phyloP scores from a whole-genome alignment of 2,329 filamentous ascomycete genomes.

The Xylaria multiplex region DNA sequence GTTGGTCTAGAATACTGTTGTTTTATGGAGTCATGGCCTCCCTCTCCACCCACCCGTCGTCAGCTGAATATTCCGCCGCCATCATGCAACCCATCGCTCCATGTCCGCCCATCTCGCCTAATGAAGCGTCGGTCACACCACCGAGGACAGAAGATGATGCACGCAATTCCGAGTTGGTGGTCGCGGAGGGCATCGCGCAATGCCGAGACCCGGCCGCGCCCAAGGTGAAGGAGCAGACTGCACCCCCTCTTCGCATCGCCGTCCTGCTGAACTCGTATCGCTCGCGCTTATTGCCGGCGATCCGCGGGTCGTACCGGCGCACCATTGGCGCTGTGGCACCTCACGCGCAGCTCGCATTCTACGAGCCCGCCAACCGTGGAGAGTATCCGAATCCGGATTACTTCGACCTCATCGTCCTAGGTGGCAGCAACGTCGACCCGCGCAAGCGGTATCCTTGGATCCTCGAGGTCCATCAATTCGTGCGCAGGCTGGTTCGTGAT shows the following conservation, averaged over 20 bases:
- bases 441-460: constrained; percentile 55
- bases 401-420: constrained; percentile 57
- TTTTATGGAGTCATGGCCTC: constrained; percentile 17
- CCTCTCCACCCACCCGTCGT: background rate
- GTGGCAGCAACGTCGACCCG: constrained; percentile 56
- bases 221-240: constrained; percentile 4
- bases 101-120: constrained; percentile 24
- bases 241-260: constrained; percentile 47
- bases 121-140: background rate
- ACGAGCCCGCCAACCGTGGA: constrained; percentile 52
- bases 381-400: constrained; percentile 51
- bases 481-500: constrained; percentile 49
- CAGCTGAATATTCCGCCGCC: constrained; percentile 15
- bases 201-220: constrained; percentile 13
- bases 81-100: constrained; percentile 11
- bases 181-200: constrained; percentile 4
- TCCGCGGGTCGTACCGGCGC: constrained; percentile 51
- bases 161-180: constrained; percentile 1
- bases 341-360: constrained; percentile 48
- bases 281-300: constrained; percentile 50
- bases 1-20: background rate
- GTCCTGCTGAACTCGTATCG: constrained; percentile 53
- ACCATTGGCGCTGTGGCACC: constrained; percentile 49
- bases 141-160: constrained; percentile 1
- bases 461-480: constrained; percentile 53